Base-by-base conservation (phyloP, 2,329 filamentous ascomycete species). In the Mariannaea sp. region DNA sequence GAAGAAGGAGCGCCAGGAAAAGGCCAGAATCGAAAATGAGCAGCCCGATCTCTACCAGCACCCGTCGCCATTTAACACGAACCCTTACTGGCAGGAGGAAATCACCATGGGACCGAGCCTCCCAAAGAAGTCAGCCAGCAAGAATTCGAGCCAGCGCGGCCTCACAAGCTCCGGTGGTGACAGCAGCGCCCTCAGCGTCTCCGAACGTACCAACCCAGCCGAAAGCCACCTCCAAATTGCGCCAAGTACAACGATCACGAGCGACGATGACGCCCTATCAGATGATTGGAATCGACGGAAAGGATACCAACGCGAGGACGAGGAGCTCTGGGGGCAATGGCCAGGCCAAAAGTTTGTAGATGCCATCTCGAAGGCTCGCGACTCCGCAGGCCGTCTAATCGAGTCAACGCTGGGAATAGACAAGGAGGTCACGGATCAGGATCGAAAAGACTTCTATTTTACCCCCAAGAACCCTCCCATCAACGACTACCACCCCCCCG, bases 81-180 rank as follows among this genome's bases (percentile, higher is more conserved):
- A 97, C 66, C 87, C 88, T 10, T 90, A 90, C 73, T 97, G 92
- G 92, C 78, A 82, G 26, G 89, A 94, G 68, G 92, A 97, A 72
- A 95, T 97, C 60, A 80, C 79, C 57, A 81, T 92, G 73, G 92
- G 92, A 0, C 92, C 92, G 2, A 85, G 83, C 3, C 80, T 89
- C 29, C 86, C 86, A 26, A 86, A 86, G 65, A 81, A 86, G 70
- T 73, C 80, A 53, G 74, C 67, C 60, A 82, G 72, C 73, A 84
- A 80, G 73, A 84, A 77, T 66, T 76, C 74, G 43, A 85, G 82
- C 64, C 80, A 86, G 59, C 78, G 84, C 44, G 81, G 82, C 14
- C 72, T 88, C 57, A 82, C 81, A 58, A 82, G 81, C 49, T 69
- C 82, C 51, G 80, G 80, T 26, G 77, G 79, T 53, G 80, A 85